phyloP scores from a whole-genome alignment of 2,329 filamentous ascomycete species.

The Stachybotrys chartarum region DNA sequence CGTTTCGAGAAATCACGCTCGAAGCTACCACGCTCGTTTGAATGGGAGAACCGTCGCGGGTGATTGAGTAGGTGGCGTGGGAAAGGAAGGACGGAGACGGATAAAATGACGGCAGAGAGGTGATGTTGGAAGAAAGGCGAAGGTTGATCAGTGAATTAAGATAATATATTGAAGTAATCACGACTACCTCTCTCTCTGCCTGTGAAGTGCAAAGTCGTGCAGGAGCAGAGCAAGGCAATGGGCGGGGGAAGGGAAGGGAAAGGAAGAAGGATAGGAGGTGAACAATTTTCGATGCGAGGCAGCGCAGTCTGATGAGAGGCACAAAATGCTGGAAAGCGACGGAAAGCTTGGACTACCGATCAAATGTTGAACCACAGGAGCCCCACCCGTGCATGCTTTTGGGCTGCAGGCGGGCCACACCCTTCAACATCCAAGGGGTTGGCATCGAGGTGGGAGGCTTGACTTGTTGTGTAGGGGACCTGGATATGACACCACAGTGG shows the following conservation, averaged over 20 bases:
- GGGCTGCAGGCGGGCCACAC: neutral
- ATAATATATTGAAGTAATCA: neutral
- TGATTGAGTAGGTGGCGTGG: neutral
- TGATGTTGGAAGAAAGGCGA: neutral
- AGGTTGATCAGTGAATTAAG: neutral
- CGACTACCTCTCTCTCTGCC: neutral
- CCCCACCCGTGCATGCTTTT: neutral
- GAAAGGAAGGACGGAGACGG: neutral
- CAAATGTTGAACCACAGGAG: neutral
- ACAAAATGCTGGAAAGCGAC: neutral
- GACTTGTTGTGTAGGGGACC: neutral
- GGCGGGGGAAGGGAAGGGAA: neutral
- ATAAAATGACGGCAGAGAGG: neutral
- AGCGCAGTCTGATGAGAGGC: neutral
- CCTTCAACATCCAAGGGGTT: neutral
- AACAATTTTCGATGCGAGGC: neutral
- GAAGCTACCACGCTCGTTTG: too few species aligned
- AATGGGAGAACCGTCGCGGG: neutral
- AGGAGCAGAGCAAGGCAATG: neutral
- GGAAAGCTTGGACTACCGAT: neutral
- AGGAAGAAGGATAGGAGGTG: neutral
- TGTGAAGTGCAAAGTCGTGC: neutral
- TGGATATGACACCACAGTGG: neutral
- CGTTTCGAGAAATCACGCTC: too few species aligned
- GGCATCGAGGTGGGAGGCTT: neutral